Percentiles rank a stretch among this genome's conserved stretches.
Evolutionary conservation across 179 eudicot species (phyloP).

Genomic region (Silene vulgaris): DNA sequence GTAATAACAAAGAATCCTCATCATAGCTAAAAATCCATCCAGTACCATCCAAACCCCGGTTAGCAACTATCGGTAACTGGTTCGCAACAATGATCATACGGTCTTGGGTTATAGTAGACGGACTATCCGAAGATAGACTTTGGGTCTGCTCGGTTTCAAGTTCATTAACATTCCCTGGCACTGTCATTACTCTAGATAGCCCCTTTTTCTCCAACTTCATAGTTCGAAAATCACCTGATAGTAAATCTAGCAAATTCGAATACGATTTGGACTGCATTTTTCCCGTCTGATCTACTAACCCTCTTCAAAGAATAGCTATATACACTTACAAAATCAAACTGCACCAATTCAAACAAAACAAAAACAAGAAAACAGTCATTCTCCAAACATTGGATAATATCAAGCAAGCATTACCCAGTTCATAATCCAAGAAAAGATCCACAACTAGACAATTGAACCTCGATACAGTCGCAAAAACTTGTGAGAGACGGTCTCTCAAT

Average conservation of each 20-base stretch:
- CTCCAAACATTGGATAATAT: neutral
- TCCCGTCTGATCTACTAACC: neutral
- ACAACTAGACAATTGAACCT: slow-evolving; percentile 14
- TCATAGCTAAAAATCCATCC: slow-evolving; percentile 87
- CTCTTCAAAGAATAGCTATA: slow-evolving; percentile 9
- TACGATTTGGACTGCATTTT: slow-evolving; percentile 69
- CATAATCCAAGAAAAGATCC: neutral
- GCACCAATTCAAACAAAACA: slow-evolving; percentile 13
- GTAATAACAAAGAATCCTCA: slow-evolving; percentile 72
- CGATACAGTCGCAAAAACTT: neutral
- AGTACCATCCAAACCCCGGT: slow-evolving; percentile 51
- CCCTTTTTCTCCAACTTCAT: slow-evolving; percentile 53
- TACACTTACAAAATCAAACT: slow-evolving; percentile 11
- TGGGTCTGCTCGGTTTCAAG: slow-evolving; percentile 62
- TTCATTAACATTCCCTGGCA: slow-evolving; percentile 67
- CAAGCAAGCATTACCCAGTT: slow-evolving; percentile 16
- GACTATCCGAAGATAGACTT: slow-evolving; percentile 69
- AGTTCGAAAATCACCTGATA: slow-evolving; percentile 69
- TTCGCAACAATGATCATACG: slow-evolving; percentile 77
- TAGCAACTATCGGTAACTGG: slow-evolving; percentile 62
- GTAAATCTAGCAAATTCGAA: slow-evolving; percentile 73
- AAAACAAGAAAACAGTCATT: neutral
- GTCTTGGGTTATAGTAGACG: slow-evolving; percentile 54
- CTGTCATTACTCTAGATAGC: slow-evolving; percentile 74
- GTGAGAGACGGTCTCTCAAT: too few relatives aligned